Evolutionary conservation across 192 early-diverging fungal genomes (phyloP).

Genomic region (Piromyces finnis): DNA sequence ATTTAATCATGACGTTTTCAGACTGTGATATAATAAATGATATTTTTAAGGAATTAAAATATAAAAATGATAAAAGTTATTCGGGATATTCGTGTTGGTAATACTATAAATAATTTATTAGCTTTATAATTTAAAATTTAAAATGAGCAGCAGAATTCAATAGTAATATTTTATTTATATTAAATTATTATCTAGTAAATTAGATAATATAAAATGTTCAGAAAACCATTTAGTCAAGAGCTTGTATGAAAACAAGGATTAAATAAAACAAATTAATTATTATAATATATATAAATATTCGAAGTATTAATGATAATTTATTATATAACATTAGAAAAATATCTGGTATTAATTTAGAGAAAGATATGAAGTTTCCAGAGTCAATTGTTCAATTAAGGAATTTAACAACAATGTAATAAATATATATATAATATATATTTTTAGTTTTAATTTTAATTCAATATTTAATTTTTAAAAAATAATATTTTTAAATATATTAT

Average conservation of each 20-base stretch:
- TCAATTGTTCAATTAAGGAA: background rate
- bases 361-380: background rate
- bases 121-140: too few species aligned
- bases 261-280: too few species aligned
- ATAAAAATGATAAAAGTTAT: background rate
- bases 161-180: too few species aligned
- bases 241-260: background rate
- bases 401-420: background rate
- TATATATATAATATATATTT: background rate
- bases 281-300: too few species aligned
- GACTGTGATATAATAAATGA: background rate
- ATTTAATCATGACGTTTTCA: too few species aligned
- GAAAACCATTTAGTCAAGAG: background rate
- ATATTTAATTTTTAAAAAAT: background rate
- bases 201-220: background rate
- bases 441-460: background rate
- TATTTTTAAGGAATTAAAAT: background rate
- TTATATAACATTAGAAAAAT: background rate
- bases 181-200: background rate
- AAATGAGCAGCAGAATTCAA: too few species aligned
- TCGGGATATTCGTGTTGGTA: background rate
- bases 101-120: too few species aligned
- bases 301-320: background rate
- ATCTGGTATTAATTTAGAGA: background rate
- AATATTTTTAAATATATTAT: background rate